Evolutionary conservation across 208 protist species (phyloP).

Genomic region (Crithidia thermophila): DNA sequence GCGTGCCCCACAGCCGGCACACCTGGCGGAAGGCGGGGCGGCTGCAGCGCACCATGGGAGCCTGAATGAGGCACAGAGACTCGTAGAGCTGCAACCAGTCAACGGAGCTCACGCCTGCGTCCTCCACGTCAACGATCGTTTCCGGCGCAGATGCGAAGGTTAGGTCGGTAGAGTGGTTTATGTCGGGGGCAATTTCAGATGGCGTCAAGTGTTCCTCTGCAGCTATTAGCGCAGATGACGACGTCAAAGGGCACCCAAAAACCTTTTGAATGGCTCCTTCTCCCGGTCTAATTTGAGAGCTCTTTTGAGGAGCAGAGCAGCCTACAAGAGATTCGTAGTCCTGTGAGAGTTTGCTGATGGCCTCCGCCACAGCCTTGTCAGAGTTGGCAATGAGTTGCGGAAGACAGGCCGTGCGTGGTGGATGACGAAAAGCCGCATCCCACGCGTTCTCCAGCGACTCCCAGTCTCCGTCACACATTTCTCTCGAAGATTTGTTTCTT

Average conservation of each 20-base stretch:
- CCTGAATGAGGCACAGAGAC: conserved; percentile 66
- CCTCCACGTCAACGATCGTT: not conserved
- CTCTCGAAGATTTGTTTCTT: not conserved
- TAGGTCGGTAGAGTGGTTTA: not conserved
- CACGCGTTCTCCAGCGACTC: conserved; percentile 23
- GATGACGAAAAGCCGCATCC: not conserved
- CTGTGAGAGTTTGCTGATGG: conserved; percentile 5
- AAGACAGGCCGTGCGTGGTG: conserved; percentile 4
- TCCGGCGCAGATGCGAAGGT: not conserved
- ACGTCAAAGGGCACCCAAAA: too few species aligned
- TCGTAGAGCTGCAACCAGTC: conserved; percentile 39
- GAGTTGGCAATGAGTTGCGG: conserved; percentile 17
- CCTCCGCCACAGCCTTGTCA: conserved; percentile 21
- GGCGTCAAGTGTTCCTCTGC: too few species aligned
- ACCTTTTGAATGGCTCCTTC: not conserved
- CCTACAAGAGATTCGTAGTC: conserved; percentile 13
- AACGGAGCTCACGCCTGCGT: not conserved
- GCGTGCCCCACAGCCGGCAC: conserved; percentile 71
- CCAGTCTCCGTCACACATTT: conserved; percentile 15
- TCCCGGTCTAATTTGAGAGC: not conserved
- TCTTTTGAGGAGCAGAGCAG: not conserved
- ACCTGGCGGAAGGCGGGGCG: conserved; percentile 83
- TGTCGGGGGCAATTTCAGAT: too few species aligned
- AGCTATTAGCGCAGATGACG: too few species aligned
- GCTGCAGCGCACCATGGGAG: conserved; percentile 95